Percentiles rank a stretch among this genome's conserved stretches.
These are phyloP conservation scores for Aspergillus ochraceus DNA, from an alignment of 2,329 filamentous ascomycete genomes.

Conservation along the genomic window DNA sequence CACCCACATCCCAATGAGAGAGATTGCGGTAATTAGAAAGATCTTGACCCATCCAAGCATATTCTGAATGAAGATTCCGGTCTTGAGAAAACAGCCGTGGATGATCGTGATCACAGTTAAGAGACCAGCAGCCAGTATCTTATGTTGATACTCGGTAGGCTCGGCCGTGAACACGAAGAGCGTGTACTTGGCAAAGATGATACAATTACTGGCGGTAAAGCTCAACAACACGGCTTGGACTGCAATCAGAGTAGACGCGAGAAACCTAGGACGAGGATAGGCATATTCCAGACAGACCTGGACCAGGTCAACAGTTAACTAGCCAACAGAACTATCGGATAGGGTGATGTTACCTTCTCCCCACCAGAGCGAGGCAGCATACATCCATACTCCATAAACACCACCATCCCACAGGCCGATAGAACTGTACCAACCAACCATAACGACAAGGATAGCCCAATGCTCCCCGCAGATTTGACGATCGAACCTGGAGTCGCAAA, in stretches of 20 bases:
- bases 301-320: background rate
- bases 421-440: conserved; percentile 65
- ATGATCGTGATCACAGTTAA: conserved; percentile 59
- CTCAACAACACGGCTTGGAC: conserved; percentile 64
- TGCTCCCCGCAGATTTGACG: conserved; percentile 70
- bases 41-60: conserved; percentile 65
- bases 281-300: conserved; percentile 70
- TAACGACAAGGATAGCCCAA: conserved; percentile 61
- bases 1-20: conserved; percentile 60
- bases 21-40: conserved; percentile 60
- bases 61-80: conserved; percentile 62
- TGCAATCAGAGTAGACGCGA: conserved; percentile 64
- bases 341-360: conserved; percentile 53
- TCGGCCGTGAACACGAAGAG: conserved; percentile 59
- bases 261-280: conserved; percentile 62
- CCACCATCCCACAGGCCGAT: conserved; percentile 60
- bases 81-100: conserved; percentile 58
- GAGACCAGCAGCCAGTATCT: conserved; percentile 57
- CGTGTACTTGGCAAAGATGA: conserved; percentile 67
- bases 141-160: conserved; percentile 53
- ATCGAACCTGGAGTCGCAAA: conserved; percentile 26
- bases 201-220: conserved; percentile 69
- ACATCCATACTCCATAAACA: conserved; percentile 67
- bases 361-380: conserved; percentile 71
- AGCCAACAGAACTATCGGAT: conserved; percentile 52